Evolutionary conservation across 345 rosid species (phyloP), one percentile per base, ranked within the genome.

Genomic region (Salix brachista): DNA sequence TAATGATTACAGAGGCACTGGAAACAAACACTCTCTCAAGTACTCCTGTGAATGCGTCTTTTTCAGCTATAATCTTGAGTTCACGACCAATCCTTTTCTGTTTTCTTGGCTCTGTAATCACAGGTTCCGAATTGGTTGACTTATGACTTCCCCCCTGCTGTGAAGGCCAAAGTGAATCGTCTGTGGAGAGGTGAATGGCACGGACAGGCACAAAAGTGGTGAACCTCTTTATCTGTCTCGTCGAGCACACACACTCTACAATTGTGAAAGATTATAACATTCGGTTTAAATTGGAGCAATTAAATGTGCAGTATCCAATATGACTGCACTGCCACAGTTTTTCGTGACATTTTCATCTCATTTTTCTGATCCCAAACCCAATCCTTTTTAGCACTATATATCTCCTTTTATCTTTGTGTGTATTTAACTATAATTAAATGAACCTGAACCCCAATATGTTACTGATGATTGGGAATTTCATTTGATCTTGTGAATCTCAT

Each of bases 111-210:
- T 75, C 41, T 84, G 50, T 68, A 52, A 64, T 75, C 72, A 79
- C 90, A 95, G 99, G 97, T 91, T 41, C 98, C 99, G 32, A 91
- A 71, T 80, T 96, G 99, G 99, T 83, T 96, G 84, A 95, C 97
- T 61, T 88, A 86, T 78, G 99, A 96, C 80, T 96, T 90, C 83
- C 98, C 98, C 68, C 90, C 99, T 3, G 87, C 92, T 67, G 98
- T 93, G 74, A 91, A 93, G 89, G 88, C 99, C 72, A 96, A 96
- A 68, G 99, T 96, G 72, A 96, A 96, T 83, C 94, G 98, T 72
- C 91, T 96, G 2, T 96, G 99, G 99, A 94, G 98, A 21, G 99
- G 99, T 70, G 97, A 96, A 88, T 96, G 99, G 99, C 99, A 95
- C 66, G 99, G 99, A 44, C 97, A 95, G 77, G 99, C 99, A 1